Evolutionary conservation across 768 basidiomycete species (phyloP), one percentile per base, ranked within the genome.

Genomic region (Termitomyces sp.): DNA sequence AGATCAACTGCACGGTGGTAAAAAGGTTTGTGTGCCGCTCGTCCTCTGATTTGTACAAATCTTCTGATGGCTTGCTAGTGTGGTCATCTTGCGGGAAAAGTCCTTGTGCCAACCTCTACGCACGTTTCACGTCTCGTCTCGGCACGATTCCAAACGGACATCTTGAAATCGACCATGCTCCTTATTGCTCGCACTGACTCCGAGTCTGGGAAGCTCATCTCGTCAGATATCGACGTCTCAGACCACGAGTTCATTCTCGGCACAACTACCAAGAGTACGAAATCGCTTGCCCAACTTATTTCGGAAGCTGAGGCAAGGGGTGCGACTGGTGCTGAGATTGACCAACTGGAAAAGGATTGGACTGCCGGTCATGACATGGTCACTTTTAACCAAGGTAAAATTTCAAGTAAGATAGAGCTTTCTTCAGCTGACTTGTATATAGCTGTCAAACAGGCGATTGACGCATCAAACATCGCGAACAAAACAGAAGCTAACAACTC

Each of bases 1-100:
- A 68, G 95, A 98, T 71, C 93, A 96, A 67, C 77, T 96, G 7
- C 91, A 95, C 60, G 95, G 95, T 31, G 91, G 91, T 28, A 97
- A 97, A 75, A 95, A 97, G 75, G 85, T 83, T 51, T 35, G 68
- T 30, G 68, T 30, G 14, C 5, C 23, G 14, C 42, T 23, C 41
- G 37, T 54, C 46, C 5, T 21, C 26, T 15, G 11, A 7, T 41
- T 41, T 7, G 17, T 23, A 35, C 33, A 33, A 41, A 9, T 28
- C n/a, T 38, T 19, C 41, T 46, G 30, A 57, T 54, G 57, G 58
- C 19, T 19, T 43, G 21, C 38, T 40, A 85, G 82, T 93, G 92
- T 68, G 91, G 93, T 28, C 92, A 94, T 75, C 77, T 94, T 65
- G 87, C 87, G 14, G 94, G 94, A 52, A 96, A 97, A 71, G 92